Evolutionary conservation across 306 rosid species (phyloP).

Genomic region (Dicorynia guianensis): DNA sequence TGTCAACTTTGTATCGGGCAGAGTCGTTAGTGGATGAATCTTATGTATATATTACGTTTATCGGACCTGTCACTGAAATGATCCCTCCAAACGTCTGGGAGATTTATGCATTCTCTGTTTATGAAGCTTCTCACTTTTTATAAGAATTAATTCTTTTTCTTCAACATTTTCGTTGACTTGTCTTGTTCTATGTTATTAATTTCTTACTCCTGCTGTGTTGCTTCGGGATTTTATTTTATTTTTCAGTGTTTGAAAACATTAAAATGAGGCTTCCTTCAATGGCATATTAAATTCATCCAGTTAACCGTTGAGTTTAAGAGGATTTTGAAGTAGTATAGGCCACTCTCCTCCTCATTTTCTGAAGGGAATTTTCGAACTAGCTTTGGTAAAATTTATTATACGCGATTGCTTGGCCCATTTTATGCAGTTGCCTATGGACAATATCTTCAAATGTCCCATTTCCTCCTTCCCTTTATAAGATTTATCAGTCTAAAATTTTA

Average conservation of each 20-base stretch:
- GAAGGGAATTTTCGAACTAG: background rate
- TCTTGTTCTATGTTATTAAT: background rate
- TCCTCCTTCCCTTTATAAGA: background rate
- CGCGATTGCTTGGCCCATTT: constrained; percentile 11
- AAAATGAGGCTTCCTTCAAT: too few species aligned
- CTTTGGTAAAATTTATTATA: background rate
- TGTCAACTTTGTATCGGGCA: background rate
- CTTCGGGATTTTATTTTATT: constrained; percentile 12
- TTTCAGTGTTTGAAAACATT: background rate
- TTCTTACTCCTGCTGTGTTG: background rate
- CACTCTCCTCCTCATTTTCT: background rate
- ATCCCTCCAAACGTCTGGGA: background rate
- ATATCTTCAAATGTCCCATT: background rate
- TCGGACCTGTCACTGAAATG: background rate
- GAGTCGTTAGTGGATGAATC: background rate
- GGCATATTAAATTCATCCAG: too few species aligned
- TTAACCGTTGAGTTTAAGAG: too few species aligned
- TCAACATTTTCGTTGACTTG: constrained; percentile 16
- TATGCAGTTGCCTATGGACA: background rate
- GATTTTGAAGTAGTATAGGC: too few species aligned
- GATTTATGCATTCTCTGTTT: constrained; percentile 35
- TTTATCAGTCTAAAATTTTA: background rate
- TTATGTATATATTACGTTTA: background rate
- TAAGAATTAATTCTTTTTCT: background rate
- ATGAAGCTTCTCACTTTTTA: background rate